Conservation (phyloP, 2,329 filamentous ascomycete species). For the Geoglossum cookeanum region DNA sequence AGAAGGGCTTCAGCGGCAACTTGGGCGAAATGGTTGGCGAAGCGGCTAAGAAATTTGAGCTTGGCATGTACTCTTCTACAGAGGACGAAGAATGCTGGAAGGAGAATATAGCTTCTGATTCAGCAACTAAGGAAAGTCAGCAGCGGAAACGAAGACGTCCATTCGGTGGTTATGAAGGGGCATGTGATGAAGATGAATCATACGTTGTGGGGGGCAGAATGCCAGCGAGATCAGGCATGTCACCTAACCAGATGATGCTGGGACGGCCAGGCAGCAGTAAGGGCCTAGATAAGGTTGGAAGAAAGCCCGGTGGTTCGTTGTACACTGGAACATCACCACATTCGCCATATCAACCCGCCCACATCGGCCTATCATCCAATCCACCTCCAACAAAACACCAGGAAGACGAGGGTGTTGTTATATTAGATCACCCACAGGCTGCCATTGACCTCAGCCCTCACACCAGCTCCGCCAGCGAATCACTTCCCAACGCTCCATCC, state of each 20-base stretch:
- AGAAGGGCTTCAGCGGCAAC: slow-evolving; percentile 40
- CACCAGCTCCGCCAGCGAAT: slow-evolving; percentile 50
- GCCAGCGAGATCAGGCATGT: slow-evolving; percentile 36
- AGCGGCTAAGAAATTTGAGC: slow-evolving; percentile 25
- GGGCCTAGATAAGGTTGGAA: slow-evolving; percentile 14
- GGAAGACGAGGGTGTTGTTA: background rate
- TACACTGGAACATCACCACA: background rate
- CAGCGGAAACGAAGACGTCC: background rate
- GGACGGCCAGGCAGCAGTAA: slow-evolving; percentile 19
- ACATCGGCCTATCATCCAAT: background rate
- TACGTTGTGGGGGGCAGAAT: slow-evolving; percentile 30
- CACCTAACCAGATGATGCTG: slow-evolving; percentile 27
- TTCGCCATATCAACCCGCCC: slow-evolving; percentile 13
- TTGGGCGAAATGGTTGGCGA: slow-evolving; percentile 38
- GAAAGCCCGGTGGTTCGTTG: background rate
- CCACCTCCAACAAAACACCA: background rate
- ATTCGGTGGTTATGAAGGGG: background rate
- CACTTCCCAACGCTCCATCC: slow-evolving; percentile 36
- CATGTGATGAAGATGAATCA: slow-evolving; percentile 15
- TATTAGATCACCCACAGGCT: background rate
- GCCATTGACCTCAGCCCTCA: slow-evolving; percentile 45
- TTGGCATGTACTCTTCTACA: slow-evolving; percentile 21
- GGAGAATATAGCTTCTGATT: background rate
- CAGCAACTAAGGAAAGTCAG: background rate
- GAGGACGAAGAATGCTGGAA: slow-evolving; percentile 9